A percentile compares a stretch with the other conserved stretches of the same genome.
Conservation (phyloP, 2,329 filamentous ascomycete species). For the Fusarium sp. region DNA sequence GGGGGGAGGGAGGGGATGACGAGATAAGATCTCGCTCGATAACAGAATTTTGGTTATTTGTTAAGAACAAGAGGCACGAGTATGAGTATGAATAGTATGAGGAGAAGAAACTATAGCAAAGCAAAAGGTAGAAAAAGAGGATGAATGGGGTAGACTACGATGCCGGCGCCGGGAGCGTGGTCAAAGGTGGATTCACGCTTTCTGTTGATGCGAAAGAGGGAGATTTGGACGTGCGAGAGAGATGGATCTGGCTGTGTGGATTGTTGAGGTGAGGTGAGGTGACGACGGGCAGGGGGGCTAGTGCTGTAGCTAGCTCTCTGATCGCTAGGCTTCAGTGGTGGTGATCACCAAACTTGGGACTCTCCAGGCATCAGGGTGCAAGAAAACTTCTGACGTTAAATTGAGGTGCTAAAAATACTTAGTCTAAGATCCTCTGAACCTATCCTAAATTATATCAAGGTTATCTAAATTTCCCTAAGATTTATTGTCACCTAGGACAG, state of each 20-base stretch:
- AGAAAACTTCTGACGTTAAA: too few relatives aligned
- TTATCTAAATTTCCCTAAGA: too few relatives aligned
- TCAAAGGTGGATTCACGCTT: conserved; percentile 32
- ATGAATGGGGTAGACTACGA: conserved; percentile 20
- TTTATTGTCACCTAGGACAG: too few relatives aligned
- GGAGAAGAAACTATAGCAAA: conserved; percentile 9
- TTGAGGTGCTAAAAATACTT: too few relatives aligned
- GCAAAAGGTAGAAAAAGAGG: conserved; percentile 8
- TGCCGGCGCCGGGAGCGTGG: conserved; percentile 35
- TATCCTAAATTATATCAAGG: too few relatives aligned
- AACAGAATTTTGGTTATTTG: conserved; percentile 3
- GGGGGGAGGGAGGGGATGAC: conserved; percentile 25
- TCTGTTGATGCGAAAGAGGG: conserved; percentile 28
- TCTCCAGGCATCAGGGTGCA: too few relatives aligned
- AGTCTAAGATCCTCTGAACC: too few relatives aligned
- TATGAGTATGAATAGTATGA: conserved; percentile 1
- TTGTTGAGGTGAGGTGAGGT: neutral
- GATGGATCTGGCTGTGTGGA: neutral
- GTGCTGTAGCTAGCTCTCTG: neutral
- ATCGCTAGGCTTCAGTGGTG: conserved; percentile 13
- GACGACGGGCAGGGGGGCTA: neutral
- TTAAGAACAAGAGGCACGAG: conserved; percentile 4
- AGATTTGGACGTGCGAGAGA: conserved; percentile 23
- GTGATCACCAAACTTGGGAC: neutral
- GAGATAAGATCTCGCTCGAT: conserved; percentile 25